phyloP scores from a whole-genome alignment of 306 rosid species.

The Cicer bijugum region DNA sequence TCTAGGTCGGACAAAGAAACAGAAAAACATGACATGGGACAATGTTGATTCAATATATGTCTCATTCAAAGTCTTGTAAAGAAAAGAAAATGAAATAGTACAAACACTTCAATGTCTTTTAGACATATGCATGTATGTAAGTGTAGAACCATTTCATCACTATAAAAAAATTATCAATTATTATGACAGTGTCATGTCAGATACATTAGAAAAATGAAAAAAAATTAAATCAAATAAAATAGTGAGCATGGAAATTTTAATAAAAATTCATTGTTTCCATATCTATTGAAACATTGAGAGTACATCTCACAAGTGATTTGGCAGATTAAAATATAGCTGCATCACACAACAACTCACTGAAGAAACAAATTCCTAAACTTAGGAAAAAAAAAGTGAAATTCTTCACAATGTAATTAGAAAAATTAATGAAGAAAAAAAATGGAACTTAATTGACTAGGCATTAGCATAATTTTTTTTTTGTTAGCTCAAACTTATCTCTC shows the following conservation, averaged over 20 bases:
- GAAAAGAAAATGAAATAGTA: conserved; percentile 26
- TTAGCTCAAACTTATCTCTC: conserved; percentile 39
- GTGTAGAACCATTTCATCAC: conserved; percentile 50
- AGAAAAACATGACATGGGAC: conserved; percentile 44
- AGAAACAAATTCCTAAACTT: conserved; percentile 49
- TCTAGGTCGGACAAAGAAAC: conserved; percentile 1
- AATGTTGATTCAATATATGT: conserved; percentile 47
- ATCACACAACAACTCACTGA: conserved; percentile 43
- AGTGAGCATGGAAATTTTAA: conserved; percentile 36
- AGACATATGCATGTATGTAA: conserved; percentile 48
- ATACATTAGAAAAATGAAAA: conserved; percentile 39
- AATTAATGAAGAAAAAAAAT: conserved; percentile 35
- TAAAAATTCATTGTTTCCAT: conserved; percentile 40
- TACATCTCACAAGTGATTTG: conserved; percentile 47
- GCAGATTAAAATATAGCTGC: conserved; percentile 52
- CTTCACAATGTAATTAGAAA: conserved; percentile 50
- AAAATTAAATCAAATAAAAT: background rate
- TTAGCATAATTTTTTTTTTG: conserved; percentile 47
- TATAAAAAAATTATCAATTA: conserved; percentile 40
- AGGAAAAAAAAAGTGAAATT: conserved; percentile 37
- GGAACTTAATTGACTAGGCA: conserved; percentile 38
- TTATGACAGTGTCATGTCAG: conserved; percentile 49
- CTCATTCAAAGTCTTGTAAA: conserved; percentile 48
- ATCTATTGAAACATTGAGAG: conserved; percentile 40
- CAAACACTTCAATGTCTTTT: conserved; percentile 44